Base-by-base conservation (phyloP, 371 early-diverging fungal genomes). In the Lichtheimia hyalospora region DNA sequence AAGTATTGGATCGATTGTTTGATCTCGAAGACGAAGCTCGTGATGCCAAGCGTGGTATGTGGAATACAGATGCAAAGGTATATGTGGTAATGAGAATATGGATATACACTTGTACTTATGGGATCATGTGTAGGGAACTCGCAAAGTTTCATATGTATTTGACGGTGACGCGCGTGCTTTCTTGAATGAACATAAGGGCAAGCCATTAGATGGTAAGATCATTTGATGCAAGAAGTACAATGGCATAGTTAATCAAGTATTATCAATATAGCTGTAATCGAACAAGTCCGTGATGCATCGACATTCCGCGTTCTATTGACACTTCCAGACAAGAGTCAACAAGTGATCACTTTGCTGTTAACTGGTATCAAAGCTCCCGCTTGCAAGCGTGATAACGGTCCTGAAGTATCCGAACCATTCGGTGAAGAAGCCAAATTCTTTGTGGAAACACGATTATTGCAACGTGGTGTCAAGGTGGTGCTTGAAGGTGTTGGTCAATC, bases 231-330 rank as follows among this genome's bases (percentile, higher is more conserved):
- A 34, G 34, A 10, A 10, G 34, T 5, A 34, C 34, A 34, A 34
- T 34, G 34, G 34, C 3, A 34, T 34, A 8, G 0, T 4, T 34
- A 8, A 34, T 34, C 8, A 34, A 10, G 34, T 8, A 34, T 34
- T 5, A 34, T 34, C 34, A 34, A 44, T 49, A 18, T 52, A 82
- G 97, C 90, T 34, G 85, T 95, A 18, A 82, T 98, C 66, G 97
- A 98, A 71, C 94, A 91, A 71, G 91, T 96, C 13, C 92, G 95
- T 52, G 96, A 96, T 71, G 98, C 88, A n/a, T 85, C 93, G 10
- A 94, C 92, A 8, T 84, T 88, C 63, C 91, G 96, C 16, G 86
- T 94, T 5, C 75, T 84, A 39, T 66, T 96, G 49, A 75, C 85
- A 27, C 66, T 90, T 21, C 90, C 92, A 7, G 76, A 83, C 46